phyloP scores from a whole-genome alignment of 208 protist species.

The Leishmania tropica region DNA sequence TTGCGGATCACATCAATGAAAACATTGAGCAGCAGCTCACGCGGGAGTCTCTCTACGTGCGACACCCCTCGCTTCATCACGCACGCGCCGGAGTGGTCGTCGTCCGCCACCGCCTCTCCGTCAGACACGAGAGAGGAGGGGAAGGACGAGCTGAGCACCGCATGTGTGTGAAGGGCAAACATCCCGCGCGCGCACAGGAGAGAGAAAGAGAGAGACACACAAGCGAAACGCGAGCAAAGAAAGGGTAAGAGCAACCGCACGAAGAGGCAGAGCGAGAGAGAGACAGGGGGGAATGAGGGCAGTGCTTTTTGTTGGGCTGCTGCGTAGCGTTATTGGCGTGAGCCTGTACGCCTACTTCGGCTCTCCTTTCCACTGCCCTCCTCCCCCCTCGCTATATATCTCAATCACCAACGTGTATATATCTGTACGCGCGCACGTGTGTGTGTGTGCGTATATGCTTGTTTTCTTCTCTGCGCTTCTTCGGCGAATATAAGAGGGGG shows the following conservation, averaged over 20 bases:
- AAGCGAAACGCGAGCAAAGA: background rate
- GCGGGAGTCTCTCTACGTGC: slow-evolving; percentile 50
- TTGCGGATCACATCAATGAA: slow-evolving; percentile 71
- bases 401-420: background rate
- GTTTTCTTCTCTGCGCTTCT: background rate
- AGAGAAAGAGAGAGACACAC: background rate
- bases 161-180: slow-evolving; percentile 34
- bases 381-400: background rate
- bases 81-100: background rate
- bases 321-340: background rate
- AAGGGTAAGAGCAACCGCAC: background rate
- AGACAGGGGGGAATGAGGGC: background rate
- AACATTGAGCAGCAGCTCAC: slow-evolving; percentile 62
- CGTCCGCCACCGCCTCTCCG: background rate
- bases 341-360: background rate
- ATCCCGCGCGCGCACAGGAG: slow-evolving; percentile 2
- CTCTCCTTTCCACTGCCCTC: background rate
- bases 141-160: slow-evolving; percentile 34
- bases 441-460: background rate
- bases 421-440: background rate
- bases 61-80: background rate
- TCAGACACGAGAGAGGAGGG: slow-evolving; percentile 24
- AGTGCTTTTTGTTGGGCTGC: background rate
- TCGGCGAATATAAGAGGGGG: background rate
- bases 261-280: background rate